Conservation (phyloP, 2,329 filamentous ascomycete genomes). For the Colletotrichum siamense region DNA sequence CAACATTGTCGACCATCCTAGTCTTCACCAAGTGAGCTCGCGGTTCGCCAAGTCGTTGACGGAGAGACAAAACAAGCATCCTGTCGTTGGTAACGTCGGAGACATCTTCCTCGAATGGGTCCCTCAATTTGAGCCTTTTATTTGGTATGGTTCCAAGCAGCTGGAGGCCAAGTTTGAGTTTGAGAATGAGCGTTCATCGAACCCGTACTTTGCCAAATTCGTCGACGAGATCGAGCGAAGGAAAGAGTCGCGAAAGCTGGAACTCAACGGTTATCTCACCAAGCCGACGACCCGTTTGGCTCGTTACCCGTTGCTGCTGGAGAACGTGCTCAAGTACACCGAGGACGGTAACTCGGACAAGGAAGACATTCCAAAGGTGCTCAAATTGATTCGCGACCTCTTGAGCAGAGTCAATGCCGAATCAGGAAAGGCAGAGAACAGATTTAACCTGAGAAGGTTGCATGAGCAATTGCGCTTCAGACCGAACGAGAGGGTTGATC, state of each 20-base stretch:
- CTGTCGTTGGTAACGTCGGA: constrained; percentile 86
- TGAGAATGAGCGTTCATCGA: constrained; percentile 90
- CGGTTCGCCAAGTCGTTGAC: constrained; percentile 88
- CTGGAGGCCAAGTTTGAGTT: constrained; percentile 98
- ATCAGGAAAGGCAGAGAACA: constrained; percentile 96
- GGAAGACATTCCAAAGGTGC: constrained; percentile 88
- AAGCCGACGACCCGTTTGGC: constrained; percentile 96
- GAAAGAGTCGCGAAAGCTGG: constrained; percentile 95
- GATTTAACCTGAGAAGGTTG: constrained; percentile 91
- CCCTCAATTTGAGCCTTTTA: constrained; percentile 93
- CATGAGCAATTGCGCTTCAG: constrained; percentile 92
- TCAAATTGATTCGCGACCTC: constrained; percentile 85
- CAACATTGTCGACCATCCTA: constrained; percentile 84
- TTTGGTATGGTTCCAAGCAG: constrained; percentile 94
- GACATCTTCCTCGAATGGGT: constrained; percentile 95
- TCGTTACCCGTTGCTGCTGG: constrained; percentile 88
- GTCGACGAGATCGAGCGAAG: constrained; percentile 96
- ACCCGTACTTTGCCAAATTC: constrained; percentile 85
- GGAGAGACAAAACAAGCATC: constrained; percentile 85
- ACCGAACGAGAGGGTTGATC: constrained; percentile 87
- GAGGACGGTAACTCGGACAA: constrained; percentile 89
- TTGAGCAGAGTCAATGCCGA: constrained; percentile 90
- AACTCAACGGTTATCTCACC: constrained; percentile 96
- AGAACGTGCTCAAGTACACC: constrained; percentile 91
- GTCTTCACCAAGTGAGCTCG: constrained; percentile 89